Evolutionary conservation across 2,329 filamentous ascomycete species (phyloP).

Genomic region (Cytospora leucostoma): DNA sequence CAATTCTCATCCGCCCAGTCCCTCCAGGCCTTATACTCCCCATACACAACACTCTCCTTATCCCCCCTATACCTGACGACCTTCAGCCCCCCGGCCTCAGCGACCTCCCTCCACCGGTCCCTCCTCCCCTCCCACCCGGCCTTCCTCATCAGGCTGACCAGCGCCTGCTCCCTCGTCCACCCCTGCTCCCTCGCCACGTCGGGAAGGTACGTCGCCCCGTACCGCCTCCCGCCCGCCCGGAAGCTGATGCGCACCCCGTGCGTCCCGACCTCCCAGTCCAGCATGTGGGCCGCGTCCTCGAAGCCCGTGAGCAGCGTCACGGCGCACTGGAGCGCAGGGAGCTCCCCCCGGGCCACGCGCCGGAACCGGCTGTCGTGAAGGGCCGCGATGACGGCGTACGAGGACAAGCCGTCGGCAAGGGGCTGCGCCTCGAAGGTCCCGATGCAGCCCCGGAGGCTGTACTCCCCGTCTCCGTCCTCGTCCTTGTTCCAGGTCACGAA

Average conservation of each 20-base stretch:
- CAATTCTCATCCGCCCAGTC: constrained; percentile 61
- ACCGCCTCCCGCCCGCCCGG: constrained; percentile 68
- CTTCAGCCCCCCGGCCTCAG: constrained; percentile 53
- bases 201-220: constrained; percentile 87
- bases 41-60: constrained; percentile 70
- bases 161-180: constrained; percentile 90
- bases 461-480: constrained; percentile 53
- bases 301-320: constrained; percentile 87
- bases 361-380: constrained; percentile 64
- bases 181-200: constrained; percentile 91
- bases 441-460: constrained; percentile 86
- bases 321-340: constrained; percentile 61
- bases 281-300: constrained; percentile 68
- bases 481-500: constrained; percentile 95
- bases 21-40: constrained; percentile 78
- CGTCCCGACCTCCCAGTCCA: constrained; percentile 84
- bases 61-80: constrained; percentile 86
- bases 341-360: constrained; percentile 55
- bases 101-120: constrained; percentile 77
- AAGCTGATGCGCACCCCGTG: constrained; percentile 91
- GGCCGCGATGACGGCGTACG: constrained; percentile 81
- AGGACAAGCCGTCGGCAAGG: constrained; percentile 70
- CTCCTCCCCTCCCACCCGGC: constrained; percentile 86
- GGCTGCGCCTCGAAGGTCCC: constrained; percentile 85
- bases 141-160: constrained; percentile 90